phyloP scores from a whole-genome alignment of 2,329 filamentous ascomycete genomes.

The Diaporthe sp. region DNA sequence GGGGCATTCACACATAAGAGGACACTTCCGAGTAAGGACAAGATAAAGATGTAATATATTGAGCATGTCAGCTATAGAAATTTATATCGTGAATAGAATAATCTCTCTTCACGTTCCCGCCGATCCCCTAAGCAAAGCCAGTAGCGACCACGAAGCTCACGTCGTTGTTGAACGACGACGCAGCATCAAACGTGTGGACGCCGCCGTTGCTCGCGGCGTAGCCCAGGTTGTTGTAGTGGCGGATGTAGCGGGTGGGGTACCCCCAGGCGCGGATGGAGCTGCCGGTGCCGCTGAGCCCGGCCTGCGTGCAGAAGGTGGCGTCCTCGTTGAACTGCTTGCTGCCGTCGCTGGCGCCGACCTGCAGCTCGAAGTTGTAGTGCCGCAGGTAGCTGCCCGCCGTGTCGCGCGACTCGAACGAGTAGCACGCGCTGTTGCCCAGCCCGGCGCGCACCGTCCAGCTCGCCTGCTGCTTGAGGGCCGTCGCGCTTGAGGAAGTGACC shows the following conservation, averaged over 20 bases:
- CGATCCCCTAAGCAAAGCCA: slow-evolving; percentile 55
- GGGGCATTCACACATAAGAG: background rate
- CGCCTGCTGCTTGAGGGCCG: slow-evolving; percentile 63
- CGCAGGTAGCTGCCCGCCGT: slow-evolving; percentile 70
- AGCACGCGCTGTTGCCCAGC: slow-evolving; percentile 68
- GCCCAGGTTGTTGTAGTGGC: slow-evolving; percentile 59
- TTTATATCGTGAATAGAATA: background rate
- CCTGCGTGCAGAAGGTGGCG: slow-evolving; percentile 72
- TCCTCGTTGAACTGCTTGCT: slow-evolving; percentile 71
- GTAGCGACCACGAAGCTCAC: slow-evolving; percentile 63
- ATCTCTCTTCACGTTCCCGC: background rate
- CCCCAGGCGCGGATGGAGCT: slow-evolving; percentile 69
- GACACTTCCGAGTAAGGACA: background rate
- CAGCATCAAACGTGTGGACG: slow-evolving; percentile 65
- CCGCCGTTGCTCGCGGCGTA: slow-evolving; percentile 69
- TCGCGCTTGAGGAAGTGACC: slow-evolving; percentile 64
- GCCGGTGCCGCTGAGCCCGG: slow-evolving; percentile 64
- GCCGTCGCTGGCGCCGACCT: slow-evolving; percentile 64
- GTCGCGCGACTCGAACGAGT: slow-evolving; percentile 72
- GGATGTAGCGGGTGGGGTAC: slow-evolving; percentile 71
- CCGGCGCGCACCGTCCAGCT: slow-evolving; percentile 68
- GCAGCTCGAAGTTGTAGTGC: slow-evolving; percentile 66
- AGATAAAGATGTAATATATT: background rate
- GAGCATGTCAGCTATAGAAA: background rate
- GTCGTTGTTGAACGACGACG: slow-evolving; percentile 65